Evolutionary conservation across 768 basidiomycete species (phyloP).

Genomic region (Panellus pusillus): DNA sequence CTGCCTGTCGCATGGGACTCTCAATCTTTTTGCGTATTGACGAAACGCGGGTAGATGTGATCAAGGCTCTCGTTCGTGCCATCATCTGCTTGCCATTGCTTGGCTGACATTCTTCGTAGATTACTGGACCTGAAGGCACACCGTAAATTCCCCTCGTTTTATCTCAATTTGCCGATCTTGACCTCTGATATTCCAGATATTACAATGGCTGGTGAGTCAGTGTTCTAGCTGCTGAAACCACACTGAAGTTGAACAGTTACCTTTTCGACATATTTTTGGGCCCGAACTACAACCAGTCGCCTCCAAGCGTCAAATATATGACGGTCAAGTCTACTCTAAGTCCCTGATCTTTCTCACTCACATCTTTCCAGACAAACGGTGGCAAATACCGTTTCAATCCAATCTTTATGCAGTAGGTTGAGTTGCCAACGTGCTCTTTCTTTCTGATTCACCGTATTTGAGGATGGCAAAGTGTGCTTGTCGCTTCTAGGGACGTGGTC

Average conservation of each 20-base stretch:
- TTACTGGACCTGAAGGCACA: slow-evolving; percentile 91
- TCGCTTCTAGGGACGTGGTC: slow-evolving; percentile 90
- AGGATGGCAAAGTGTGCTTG: slow-evolving; percentile 92
- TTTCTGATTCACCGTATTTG: slow-evolving; percentile 26
- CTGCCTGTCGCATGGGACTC: slow-evolving; percentile 95
- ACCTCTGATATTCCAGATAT: slow-evolving; percentile 48
- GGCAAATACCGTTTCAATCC: slow-evolving; percentile 89
- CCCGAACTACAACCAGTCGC: slow-evolving; percentile 83
- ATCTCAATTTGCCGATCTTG: slow-evolving; percentile 5
- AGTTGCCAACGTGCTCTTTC: neutral
- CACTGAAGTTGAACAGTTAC: slow-evolving; percentile 39
- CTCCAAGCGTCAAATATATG: slow-evolving; percentile 67
- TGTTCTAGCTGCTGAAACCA: slow-evolving; percentile 1
- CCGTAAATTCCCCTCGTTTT: slow-evolving; percentile 53
- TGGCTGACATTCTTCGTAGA: slow-evolving; percentile 24
- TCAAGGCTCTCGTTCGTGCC: slow-evolving; percentile 62
- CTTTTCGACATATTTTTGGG: slow-evolving; percentile 94
- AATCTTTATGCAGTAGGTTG: slow-evolving; percentile 83
- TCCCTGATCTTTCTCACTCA: neutral
- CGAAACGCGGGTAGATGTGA: slow-evolving; percentile 87
- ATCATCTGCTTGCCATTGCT: too few species aligned
- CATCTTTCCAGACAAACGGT: slow-evolving; percentile 64
- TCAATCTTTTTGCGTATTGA: slow-evolving; percentile 93
- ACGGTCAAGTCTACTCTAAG: slow-evolving; percentile 42
- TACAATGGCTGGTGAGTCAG: slow-evolving; percentile 82